Conservation (phyloP, 495 filamentous ascomycete genomes). For the Aspergillus indologenus region DNA sequence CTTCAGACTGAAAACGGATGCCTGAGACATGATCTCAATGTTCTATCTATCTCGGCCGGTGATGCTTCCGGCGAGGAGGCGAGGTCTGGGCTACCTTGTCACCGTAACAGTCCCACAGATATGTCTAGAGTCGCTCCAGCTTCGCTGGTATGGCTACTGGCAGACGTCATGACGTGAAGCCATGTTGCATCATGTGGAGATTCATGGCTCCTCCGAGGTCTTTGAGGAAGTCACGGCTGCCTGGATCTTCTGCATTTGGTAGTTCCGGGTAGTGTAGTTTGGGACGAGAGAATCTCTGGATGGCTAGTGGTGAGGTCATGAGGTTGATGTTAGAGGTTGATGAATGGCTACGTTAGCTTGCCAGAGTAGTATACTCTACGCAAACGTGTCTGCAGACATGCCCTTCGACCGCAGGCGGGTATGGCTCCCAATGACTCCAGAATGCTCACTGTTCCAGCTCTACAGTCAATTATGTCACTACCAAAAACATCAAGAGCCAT, state of each 20-base stretch:
- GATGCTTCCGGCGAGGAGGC: background rate
- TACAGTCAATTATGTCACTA: too few species aligned
- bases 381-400: too few species aligned
- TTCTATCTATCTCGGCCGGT: background rate
- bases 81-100: background rate
- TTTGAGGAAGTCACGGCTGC: background rate
- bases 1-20: background rate
- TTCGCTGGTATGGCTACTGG: background rate
- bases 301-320: too few species aligned
- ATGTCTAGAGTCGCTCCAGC: background rate
- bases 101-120: background rate
- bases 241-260: background rate
- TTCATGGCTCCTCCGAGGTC: background rate
- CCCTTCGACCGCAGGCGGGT: too few species aligned
- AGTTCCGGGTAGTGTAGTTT: background rate
- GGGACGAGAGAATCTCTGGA: too few species aligned
- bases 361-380: too few species aligned
- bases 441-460: too few species aligned
- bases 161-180: background rate
- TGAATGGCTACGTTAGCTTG: too few species aligned
- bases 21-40: background rate
- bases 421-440: too few species aligned
- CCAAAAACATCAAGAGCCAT: too few species aligned
- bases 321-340: too few species aligned
- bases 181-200: too few species aligned